Conservation (phyloP, 2,329 filamentous ascomycete genomes). For the Albifimbria verrucaria region DNA sequence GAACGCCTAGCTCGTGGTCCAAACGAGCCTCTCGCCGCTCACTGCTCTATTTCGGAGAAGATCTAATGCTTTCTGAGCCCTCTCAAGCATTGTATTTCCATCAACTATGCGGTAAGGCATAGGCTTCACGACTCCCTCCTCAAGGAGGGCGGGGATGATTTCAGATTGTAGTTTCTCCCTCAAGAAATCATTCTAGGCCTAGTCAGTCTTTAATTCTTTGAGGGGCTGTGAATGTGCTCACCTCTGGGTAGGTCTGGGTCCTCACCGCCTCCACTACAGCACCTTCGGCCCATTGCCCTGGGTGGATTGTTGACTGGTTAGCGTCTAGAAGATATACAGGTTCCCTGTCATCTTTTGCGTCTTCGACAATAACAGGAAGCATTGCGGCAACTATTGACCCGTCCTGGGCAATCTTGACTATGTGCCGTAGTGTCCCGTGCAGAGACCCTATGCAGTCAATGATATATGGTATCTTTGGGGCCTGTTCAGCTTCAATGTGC, state of each 20-base stretch:
- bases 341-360: too few species aligned
- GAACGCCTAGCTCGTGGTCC: too few species aligned
- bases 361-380: conserved; percentile 55
- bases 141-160: conserved; percentile 48
- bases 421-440: conserved; percentile 41
- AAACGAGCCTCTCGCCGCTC: conserved; percentile 39
- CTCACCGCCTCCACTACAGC: too few species aligned
- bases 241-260: conserved; percentile 24
- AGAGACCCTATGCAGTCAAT: conserved; percentile 55
- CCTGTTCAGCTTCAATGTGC: conserved; percentile 26
- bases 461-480: conserved; percentile 40
- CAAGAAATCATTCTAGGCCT: conserved; percentile 49
- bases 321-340: too few species aligned
- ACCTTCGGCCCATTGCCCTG: too few species aligned
- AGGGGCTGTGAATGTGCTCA: conserved; percentile 6
- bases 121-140: conserved; percentile 33
- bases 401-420: conserved; percentile 47
- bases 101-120: conserved; percentile 40
- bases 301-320: too few species aligned
- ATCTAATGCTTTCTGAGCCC: conserved; percentile 34
- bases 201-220: conserved; percentile 5
- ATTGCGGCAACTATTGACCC: conserved; percentile 55
- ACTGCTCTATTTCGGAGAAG: conserved; percentile 31
- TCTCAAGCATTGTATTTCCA: conserved; percentile 33
- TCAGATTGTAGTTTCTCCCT: conserved; percentile 51